Base-by-base conservation (phyloP, 768 basidiomycete genomes). In the Phaeotremella fagi region DNA sequence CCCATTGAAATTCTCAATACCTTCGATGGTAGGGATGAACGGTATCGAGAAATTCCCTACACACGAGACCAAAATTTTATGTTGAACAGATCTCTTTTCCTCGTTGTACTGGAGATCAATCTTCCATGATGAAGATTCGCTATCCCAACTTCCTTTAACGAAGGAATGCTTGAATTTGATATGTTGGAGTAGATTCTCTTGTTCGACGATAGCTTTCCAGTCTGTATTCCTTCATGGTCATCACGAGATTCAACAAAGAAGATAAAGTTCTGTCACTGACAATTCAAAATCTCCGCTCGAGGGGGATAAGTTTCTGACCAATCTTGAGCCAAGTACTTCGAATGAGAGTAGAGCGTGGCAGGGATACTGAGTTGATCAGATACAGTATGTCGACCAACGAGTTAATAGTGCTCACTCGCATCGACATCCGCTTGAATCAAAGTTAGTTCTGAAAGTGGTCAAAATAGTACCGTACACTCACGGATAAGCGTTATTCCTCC, bases 1-100 rank as follows among this genome's bases (percentile, higher is more conserved):
- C 0, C 62, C 62, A 22, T 48, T 27, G 45, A 54, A 63, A 16
- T 35, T 51, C 46, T 55, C 55, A 24, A 60, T n/a, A 18, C 62
- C 62, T 27, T 29, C 26, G 49, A 63, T 57, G 6, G 26, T 35
- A 7, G 62, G 62, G 16, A 57, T 55, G 18, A 51, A 20, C 24
- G 62, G 62, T 25, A 23, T 46, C 9, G 55, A 54, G 48, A 63
- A 63, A 16, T 52, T 52, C 4, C 62, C 62, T 38, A 53, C 49
- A 20, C 48, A 45, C n/a, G 50, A 38, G 16, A 63, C 47, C 23
- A 63, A 37, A 44, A 57, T n/a, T n/a, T n/a, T 9, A 35, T 35
- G 33, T n/a, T 35, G 33, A 9, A n/a, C 33, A 9, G 33, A n/a
- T 35, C 33, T 9, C 11, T n/a, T n/a, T 35, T 35, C 33, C 33